Evolutionary conservation across 768 basidiomycete species (phyloP), one percentile per base, ranked within the genome.

Genomic region (Russula brevipes): DNA sequence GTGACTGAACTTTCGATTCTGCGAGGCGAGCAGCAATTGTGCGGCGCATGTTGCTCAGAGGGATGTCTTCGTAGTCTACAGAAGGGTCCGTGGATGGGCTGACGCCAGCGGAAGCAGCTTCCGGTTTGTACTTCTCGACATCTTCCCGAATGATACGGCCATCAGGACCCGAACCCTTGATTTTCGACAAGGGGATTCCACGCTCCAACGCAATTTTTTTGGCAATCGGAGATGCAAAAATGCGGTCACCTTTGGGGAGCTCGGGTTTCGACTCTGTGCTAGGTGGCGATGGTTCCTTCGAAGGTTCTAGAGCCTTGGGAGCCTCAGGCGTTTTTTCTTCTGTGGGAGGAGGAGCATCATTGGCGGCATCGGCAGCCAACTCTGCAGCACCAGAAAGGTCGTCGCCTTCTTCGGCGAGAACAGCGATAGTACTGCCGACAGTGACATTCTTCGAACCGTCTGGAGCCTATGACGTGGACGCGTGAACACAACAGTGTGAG

Each of bases 191-290:
- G 51, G 97, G 94, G 70, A 99, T 86, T 31, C 97, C 97, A 66
- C 85, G 85, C 73, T 98, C 97, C 19, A 96, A 78, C 44, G 97
- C 97, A 71, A 99, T 88, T 77, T 95, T 96, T 81, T 97, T 97
- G 49, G 97, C 97, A 68, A 97, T 82, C 36, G 97, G 96, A 35
- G 90, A 88, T 14, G 95, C 97, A 72, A 96, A 96, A 78, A 98
- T 91, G 68, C 89, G 87, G 69, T 90, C 86, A 56, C 90, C 87
- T 65, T 78, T 74, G 38, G 82, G 76, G 64, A 88, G 78, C 30
- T 87, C 84, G 42, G 80, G 69, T 70, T 81, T 87, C 19, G 80
- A 70, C 59, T 79, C 77, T 49, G 73, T 70, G 64, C 74, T 74
- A 31, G 77, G 70, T 19, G 66, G 68, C 14, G 77, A 69, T 52